Evolutionary conservation across 2,329 filamentous ascomycete species (phyloP), one percentile per base, ranked within the genome.

Genomic region (Trichoderma sp.): DNA sequence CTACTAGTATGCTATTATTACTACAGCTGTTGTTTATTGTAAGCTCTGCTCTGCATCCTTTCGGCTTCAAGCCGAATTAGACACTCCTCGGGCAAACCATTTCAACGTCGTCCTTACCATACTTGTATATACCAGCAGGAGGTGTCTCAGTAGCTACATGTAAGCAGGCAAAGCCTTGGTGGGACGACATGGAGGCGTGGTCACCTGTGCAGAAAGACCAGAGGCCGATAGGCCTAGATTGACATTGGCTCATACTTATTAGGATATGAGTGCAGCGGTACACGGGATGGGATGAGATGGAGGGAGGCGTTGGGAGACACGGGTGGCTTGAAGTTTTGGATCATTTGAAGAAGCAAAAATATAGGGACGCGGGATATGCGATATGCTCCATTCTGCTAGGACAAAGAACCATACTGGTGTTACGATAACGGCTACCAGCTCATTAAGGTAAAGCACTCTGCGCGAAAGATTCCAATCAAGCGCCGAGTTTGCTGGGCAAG

Each of bases 171-270:
- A 24, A 53, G 60, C 41, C 29, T 64, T 53, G 29, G 69, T 73
- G 60, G 69, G 60, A 73, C 60, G 69, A 56, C 69, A 64, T 73
- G 59, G 69, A 53, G 59, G 60, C 41, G 31, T n/a, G 69, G 69
- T 73, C 69, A 73, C 41, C 69, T 73, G 69, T 65, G 59, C 41
- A 50, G 60, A 62, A 62, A 64, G 8, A 27, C 11, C 60, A 53
- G 27, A 62, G 33, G 68, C 68, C 56, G 53, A 71, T 60, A 45
- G 29, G 50, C 41, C 45, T 69, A 59, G 50, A 59, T 38, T 33
- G 14, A 16, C 7, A 56, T 31, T 45, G 41, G 65, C 12, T 45
- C n/a, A 21, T 41, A 63, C 29, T 18, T 3, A 62, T 16, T 62
- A 4, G 29, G 6, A 21, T 56, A 29, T 68, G 45, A 31, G 33